Percentiles rank a stretch among this genome's conserved stretches.
Conservation (phyloP, 2,329 filamentous ascomycete species). For the Fusarium citri region DNA sequence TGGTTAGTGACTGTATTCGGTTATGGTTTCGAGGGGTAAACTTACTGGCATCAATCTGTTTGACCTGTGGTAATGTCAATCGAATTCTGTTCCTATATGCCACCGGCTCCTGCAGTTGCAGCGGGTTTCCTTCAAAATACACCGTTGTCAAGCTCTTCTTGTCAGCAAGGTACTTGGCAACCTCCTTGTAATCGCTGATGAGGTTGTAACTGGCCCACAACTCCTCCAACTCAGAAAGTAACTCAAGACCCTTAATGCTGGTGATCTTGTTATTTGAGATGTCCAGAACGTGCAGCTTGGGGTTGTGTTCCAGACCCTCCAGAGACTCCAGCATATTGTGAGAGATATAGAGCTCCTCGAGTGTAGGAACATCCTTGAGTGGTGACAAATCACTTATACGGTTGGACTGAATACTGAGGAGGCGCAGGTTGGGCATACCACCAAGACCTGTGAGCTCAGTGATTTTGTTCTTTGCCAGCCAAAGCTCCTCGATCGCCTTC, state of each 20-base stretch:
- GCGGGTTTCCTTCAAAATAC: conserved; percentile 94
- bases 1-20: not conserved
- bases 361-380: conserved; percentile 75
- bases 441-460: conserved; percentile 81
- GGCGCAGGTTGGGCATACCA: conserved; percentile 81
- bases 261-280: conserved; percentile 88
- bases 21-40: conserved; percentile 47
- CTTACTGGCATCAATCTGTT: conserved; percentile 98
- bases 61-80: conserved; percentile 85
- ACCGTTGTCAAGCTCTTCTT: conserved; percentile 88
- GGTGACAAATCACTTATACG: conserved; percentile 83
- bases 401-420: conserved; percentile 96
- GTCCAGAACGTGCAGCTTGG: conserved; percentile 81
- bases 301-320: conserved; percentile 75
- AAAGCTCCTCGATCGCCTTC: conserved; percentile 84
- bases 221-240: conserved; percentile 81
- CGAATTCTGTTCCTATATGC: conserved; percentile 95
- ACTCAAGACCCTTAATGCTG: conserved; percentile 77
- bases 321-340: conserved; percentile 90
- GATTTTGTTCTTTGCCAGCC: conserved; percentile 98
- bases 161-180: conserved; percentile 81
- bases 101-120: conserved; percentile 83
- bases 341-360: conserved; percentile 95
- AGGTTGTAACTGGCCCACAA: conserved; percentile 95
- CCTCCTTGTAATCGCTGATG: conserved; percentile 81